Evolutionary conservation across 2,329 filamentous ascomycete genomes (phyloP).

Genomic region (Penicillium psychrosexuale): DNA sequence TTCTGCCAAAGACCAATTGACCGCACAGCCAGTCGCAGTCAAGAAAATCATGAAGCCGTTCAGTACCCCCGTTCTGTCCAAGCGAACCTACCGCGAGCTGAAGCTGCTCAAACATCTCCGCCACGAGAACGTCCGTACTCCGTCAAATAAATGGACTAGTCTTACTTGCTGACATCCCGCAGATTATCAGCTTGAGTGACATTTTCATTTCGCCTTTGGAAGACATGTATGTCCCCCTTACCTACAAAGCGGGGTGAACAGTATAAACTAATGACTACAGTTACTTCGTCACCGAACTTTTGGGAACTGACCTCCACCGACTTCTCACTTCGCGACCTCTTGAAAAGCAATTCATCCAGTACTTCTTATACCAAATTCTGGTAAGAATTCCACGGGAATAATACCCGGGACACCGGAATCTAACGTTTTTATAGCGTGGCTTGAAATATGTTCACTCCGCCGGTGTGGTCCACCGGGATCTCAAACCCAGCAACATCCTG

Average conservation of each 20-base stretch:
- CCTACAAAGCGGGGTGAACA: not conserved
- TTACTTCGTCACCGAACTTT: constrained; percentile 96
- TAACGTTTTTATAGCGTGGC: constrained; percentile 64
- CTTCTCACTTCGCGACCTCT: constrained; percentile 91
- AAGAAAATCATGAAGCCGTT: constrained; percentile 99
- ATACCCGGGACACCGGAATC: constrained; percentile 4
- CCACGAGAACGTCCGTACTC: constrained; percentile 77
- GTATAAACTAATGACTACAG: constrained; percentile 46
- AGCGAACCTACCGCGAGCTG: constrained; percentile 94
- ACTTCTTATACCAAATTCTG: constrained; percentile 98
- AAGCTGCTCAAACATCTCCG: constrained; percentile 95
- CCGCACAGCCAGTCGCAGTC: constrained; percentile 91
- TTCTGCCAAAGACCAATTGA: constrained; percentile 96
- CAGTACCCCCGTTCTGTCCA: constrained; percentile 96
- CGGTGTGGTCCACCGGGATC: constrained; percentile 92
- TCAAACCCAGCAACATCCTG: constrained; percentile 98
- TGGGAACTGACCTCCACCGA: constrained; percentile 94
- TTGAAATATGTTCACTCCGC: constrained; percentile 99
- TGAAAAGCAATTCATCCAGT: constrained; percentile 99
- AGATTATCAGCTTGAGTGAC: constrained; percentile 97
- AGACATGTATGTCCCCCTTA: constrained; percentile 71
- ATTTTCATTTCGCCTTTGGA: constrained; percentile 99
- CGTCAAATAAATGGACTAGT: not conserved
- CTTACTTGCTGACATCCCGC: constrained; percentile 18
- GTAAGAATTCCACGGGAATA: constrained; percentile 52